Evolutionary conservation across 164 flowering plant species (phyloP), one percentile per base, ranked within the genome.

Genomic region (Berberis thunbergii): DNA sequence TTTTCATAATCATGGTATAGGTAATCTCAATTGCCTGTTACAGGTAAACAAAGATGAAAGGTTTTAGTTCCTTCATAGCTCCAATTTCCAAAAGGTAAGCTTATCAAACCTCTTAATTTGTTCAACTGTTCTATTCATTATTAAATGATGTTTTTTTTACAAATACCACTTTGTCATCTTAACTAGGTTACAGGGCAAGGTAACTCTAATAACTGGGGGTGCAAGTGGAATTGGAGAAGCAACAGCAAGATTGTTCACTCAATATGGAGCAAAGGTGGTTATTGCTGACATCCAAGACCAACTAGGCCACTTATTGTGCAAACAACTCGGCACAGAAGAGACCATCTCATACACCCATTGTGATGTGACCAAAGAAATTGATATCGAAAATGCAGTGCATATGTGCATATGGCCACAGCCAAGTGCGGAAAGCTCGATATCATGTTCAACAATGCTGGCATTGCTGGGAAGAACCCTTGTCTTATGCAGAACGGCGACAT

Each of bases 371-470:
- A 57, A 64, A 2, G 87, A 85, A 4, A 2, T 46, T 7, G 71
- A 84, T 4, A 68, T 84, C 1, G 41, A 63, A 41, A 68, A 70
- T 7, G 67, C 64, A 0, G 70, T 80, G 0, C 77, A 81, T 61
- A 7, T 45, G 70, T 80, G 0, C 77, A 81, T 61, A 7, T 45
- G 1, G 67, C 83, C 2, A 72, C 78, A 1, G 43, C 80, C 12
- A 72, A 73, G 43, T 56, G 79, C 49, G 86, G 85, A 0, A 82
- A 77, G 64, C 73, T 82, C 1, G 86, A 84, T 75, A 74, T 82
- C 38, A 80, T 84, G 83, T 80, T 67, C 73, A 74, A 58, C 73
- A 80, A 80, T 26, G 88, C 91, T 1, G 88, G 80, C 40, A 71
- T 80, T 11, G 2, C 56, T 1, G 83, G 72, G 26, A 13, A 60